Base-by-base conservation (phyloP, 192 early-diverging fungal species). In the Cetraspora pellucida region DNA sequence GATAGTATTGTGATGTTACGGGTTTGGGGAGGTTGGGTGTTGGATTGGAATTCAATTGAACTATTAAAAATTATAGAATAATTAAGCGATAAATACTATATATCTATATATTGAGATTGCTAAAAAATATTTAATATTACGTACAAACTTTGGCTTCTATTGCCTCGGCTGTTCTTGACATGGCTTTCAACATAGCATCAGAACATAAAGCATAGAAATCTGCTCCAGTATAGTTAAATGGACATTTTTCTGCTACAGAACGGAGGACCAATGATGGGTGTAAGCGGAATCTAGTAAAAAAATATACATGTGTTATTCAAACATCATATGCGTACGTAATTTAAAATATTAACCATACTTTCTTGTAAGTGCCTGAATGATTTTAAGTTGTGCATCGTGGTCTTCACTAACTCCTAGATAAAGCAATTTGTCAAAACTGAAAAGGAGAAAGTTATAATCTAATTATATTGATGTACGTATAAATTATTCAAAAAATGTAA, bases 151-250 rank as follows among this genome's bases (percentile, higher is more conserved):
- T 88, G 2, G 70, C 77, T 72, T 87, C 90, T 14, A 96, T 90
- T 0, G 83, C 73, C 44, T 91, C 85, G 13, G 97, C 96, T 0
- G 90, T 94, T 57, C 97, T 89, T 14, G 92, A 82, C 90, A 99
- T 97, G 13, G 98, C 96, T 77, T 98, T 97, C 13, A 99, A 86
- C 86, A 97, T 94, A 0, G 98, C 95, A 79, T 98, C 97, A 23
- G 98, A 95, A 78, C 96, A 98, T 47, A 99, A 84, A 0, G 98
- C 98, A 79, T 99, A 99, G 77, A 98, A 95, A 80, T 99, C 98
- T 17, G 98, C 98, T 43, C 98, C 98, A 1, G 98, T 98, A 66
- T 94, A 95, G 72, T 95, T 90, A 77, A 96, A 91, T 7, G 97
- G 98, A 67, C 94, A 95, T 61, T 87, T 81, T 17, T 95, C 90